Conservation (phyloP, 2,329 filamentous ascomycete genomes). For the Eutypella sp. region DNA sequence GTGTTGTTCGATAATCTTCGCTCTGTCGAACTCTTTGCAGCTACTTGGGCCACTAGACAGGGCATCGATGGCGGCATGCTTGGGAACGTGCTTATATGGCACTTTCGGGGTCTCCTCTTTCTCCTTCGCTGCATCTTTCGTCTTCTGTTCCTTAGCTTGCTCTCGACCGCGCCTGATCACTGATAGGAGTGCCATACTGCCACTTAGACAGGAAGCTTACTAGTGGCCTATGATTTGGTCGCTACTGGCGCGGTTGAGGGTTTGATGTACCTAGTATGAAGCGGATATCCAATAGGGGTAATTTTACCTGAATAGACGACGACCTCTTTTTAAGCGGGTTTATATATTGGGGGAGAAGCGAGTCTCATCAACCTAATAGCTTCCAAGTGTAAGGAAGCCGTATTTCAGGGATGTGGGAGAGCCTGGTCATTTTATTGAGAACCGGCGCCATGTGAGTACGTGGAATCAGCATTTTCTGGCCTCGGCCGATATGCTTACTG, state of each 20-base stretch:
- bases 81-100: conserved; percentile 58
- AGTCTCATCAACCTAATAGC: no score
- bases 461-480: not conserved
- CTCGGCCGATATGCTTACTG: not conserved
- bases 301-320: no score
- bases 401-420: not conserved
- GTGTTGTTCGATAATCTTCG: conserved; percentile 46
- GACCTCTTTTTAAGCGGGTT: no score
- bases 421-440: not conserved
- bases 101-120: conserved; percentile 35
- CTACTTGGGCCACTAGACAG: conserved; percentile 48
- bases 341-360: no score
- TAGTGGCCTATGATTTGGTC: not conserved
- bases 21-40: conserved; percentile 43
- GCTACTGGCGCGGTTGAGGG: not conserved
- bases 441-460: not conserved
- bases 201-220: not conserved
- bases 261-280: not conserved
- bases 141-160: conserved; percentile 50
- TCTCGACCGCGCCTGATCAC: conserved; percentile 47
- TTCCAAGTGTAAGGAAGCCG: not conserved
- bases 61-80: conserved; percentile 56
- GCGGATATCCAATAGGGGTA: no score
- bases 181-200: conserved; percentile 52
- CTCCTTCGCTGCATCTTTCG: conserved; percentile 42